Evolutionary conservation across 441 rosid species (phyloP), one percentile per base, ranked within the genome.

Genomic region (Populus hybrid): DNA sequence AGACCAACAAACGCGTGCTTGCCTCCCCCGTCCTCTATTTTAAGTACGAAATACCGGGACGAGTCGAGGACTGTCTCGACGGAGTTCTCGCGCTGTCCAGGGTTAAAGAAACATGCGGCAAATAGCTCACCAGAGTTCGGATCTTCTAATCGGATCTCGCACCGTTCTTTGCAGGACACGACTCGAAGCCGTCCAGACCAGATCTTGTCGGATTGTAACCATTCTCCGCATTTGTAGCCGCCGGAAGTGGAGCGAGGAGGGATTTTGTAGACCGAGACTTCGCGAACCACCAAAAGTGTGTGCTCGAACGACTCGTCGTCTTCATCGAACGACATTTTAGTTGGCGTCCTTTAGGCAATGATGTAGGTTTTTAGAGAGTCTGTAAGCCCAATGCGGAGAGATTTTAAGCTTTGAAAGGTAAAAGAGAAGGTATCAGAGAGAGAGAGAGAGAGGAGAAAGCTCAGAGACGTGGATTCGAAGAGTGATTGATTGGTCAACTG

Each of bases 191-290:
- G 83, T 18, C 99, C 98, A 20, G 98, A 81, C 97, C 99, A 94
- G 97, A 95, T 95, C 98, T 94, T 95, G 80, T 95, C 97, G 76
- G 98, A 90, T 75, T 95, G 99, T 36, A 95, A 86, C 99, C 99
- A 93, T 80, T 95, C 99, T 32, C 99, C 98, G 87, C 99, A 95
- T 81, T 95, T 95, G 88, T 94, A 92, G 46, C 98, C 99, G 30
- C 97, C 99, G 69, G 99, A 94, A 76, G 97, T 95, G 76, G 93
- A 83, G 59, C 99, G 95, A 24, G 99, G 98, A 2, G 94, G 98
- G 87, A 95, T 95, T 85, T 95, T 95, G 91, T 82, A 95, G 30
- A 95, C 90, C 76, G 89, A 80, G 70, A 94, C 99, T 75, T 95
- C 99, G 38, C 98, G 97, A 71, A 94, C 99, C 5, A 92, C 97